These are phyloP conservation scores for Mycoemilia scoparia DNA, from an alignment of 192 early-diverging fungal genomes.

Conservation along the genomic window DNA sequence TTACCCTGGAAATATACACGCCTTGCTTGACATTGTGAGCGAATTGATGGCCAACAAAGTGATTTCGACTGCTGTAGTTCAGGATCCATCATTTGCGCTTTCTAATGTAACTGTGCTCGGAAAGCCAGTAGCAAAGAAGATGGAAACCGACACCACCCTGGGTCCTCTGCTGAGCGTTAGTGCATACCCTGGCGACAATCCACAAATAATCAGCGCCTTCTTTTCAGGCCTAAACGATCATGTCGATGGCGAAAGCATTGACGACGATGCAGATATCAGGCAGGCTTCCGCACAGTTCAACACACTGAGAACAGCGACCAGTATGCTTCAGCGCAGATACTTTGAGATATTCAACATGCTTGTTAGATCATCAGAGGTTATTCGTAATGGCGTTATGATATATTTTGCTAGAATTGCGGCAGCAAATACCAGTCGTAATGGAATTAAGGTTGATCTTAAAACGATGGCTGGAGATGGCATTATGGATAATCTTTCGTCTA, in stretches of 20 bases:
- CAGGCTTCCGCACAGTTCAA: slow-evolving; percentile 35
- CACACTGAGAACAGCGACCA: slow-evolving; percentile 38
- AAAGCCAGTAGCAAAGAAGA: slow-evolving; percentile 11
- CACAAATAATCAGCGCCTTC: slow-evolving; percentile 9
- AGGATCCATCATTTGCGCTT: slow-evolving; percentile 18
- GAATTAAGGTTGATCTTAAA: slow-evolving; percentile 59
- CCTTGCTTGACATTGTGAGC: slow-evolving; percentile 12
- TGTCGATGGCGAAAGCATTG: slow-evolving; percentile 16
- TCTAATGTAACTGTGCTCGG: too few species aligned
- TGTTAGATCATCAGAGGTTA: slow-evolving; percentile 40
- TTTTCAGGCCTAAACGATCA: slow-evolving; percentile 24
- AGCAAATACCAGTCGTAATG: slow-evolving; percentile 49
- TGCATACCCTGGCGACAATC: slow-evolving; percentile 15
- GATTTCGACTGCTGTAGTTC: slow-evolving; percentile 9
- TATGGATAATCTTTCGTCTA: slow-evolving; percentile 51
- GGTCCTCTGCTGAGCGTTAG: slow-evolving; percentile 20
- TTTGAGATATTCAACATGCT: slow-evolving; percentile 38
- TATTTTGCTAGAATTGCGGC: slow-evolving; percentile 46
- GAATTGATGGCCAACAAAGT: slow-evolving; percentile 8
- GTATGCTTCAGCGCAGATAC: slow-evolving; percentile 32
- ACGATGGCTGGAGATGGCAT: slow-evolving; percentile 74
- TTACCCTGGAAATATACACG: slow-evolving; percentile 15
- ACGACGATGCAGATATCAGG: slow-evolving; percentile 27
- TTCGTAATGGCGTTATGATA: slow-evolving; percentile 37
- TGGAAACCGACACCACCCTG: slow-evolving; percentile 18